These are phyloP conservation scores for Trichoderma atroviride DNA, from an alignment of 2,329 filamentous ascomycete genomes.

Conservation along the genomic window DNA sequence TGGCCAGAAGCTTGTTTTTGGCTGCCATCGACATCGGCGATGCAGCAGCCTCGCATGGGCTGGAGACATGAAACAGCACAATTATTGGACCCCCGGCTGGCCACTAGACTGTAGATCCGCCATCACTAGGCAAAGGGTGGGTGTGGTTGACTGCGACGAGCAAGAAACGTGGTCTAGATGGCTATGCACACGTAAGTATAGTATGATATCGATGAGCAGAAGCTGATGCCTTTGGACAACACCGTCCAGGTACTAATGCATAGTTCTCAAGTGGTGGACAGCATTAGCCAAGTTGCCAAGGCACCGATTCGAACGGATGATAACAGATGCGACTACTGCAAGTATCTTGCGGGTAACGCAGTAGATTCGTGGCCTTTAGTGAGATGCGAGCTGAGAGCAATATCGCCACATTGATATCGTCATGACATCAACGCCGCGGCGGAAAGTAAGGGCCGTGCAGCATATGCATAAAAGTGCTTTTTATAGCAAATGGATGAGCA, in stretches of 20 bases:
- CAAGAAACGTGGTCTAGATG: not conserved
- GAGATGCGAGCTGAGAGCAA: not conserved
- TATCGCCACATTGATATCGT: constrained; percentile 7
- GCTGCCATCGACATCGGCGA: constrained; percentile 21
- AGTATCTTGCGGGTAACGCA: not conserved
- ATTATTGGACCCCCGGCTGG: constrained; percentile 8
- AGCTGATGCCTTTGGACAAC: not conserved
- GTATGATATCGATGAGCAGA: not conserved
- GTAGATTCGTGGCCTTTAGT: not conserved
- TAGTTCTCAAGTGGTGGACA: not conserved
- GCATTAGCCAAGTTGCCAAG: not conserved
- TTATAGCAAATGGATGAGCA: not conserved
- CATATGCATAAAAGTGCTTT: not conserved
- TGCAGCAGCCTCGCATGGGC: constrained; percentile 9
- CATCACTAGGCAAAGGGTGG: constrained; percentile 12
- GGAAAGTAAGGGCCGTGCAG: not conserved
- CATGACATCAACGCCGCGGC: not conserved
- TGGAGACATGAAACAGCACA: constrained; percentile 17
- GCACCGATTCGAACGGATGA: not conserved
- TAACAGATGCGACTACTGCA: not conserved
- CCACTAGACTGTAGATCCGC: constrained; percentile 21
- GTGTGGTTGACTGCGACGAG: not conserved
- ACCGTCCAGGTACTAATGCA: not conserved
- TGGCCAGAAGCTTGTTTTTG: constrained; percentile 24
- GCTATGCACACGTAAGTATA: not conserved